phyloP scores from a whole-genome alignment of 148 eudicot species.

The Rhododendron ferrugineum region DNA sequence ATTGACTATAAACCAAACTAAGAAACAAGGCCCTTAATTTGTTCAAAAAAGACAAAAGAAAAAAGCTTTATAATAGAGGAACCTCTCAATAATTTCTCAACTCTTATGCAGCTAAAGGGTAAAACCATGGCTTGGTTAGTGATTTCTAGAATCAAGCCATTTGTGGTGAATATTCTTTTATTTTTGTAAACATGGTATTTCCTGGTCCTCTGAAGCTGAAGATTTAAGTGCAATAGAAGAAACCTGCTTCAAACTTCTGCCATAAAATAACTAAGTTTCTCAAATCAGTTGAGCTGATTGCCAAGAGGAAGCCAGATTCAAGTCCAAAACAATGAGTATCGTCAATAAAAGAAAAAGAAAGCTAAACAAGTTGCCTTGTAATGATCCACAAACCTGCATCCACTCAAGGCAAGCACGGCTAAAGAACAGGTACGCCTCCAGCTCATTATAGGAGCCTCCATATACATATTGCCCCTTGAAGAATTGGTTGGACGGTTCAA shows the following conservation, averaged over 20 bases:
- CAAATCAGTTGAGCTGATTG: neutral
- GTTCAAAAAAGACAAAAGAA: neutral
- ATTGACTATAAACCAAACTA: neutral
- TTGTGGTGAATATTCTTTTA: neutral
- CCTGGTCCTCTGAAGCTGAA: neutral
- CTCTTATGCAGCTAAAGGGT: neutral
- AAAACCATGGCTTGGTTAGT: neutral
- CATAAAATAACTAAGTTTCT: neutral
- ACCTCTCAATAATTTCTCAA: neutral
- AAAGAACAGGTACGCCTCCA: constrained; percentile 78
- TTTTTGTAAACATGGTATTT: neutral
- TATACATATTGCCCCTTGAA: constrained; percentile 66
- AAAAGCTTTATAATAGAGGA: neutral
- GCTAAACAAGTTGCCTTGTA: neutral
- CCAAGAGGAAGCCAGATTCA: neutral
- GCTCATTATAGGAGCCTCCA: constrained; percentile 82
- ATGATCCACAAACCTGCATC: constrained; percentile 64
- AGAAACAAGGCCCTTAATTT: neutral
- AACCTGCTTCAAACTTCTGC: neutral
- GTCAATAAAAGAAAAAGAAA: neutral
- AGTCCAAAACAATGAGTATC: neutral
- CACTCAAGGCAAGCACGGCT: constrained; percentile 91
- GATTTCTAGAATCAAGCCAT: neutral
- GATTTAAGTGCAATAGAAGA: neutral
- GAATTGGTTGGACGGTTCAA: constrained; percentile 68